Evolutionary conservation across 148 eudicot species (phyloP), one percentile per base, ranked within the genome.

Genomic region (Arctostaphylos glauca): DNA sequence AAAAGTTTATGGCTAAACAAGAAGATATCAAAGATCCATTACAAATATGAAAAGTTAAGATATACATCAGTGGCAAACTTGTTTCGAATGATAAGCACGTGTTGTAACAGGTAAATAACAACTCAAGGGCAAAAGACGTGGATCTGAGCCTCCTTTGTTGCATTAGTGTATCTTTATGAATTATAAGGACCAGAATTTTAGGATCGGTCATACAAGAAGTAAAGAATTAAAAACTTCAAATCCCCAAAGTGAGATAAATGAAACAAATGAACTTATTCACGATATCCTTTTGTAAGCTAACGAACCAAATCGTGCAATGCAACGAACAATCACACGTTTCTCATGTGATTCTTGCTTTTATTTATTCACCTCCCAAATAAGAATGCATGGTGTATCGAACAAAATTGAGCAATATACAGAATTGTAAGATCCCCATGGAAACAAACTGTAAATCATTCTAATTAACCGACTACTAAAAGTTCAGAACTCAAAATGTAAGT

Each of bases 401-500:
- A 60, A 60, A n/a, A n/a, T 62, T 9, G 8, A 62, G 68, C 10
- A 62, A 10, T 21, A 21, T 62, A 62, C 8, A 31, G 25, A 62
- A 62, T 16, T 58, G 64, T 21, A 58, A 0, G 64, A 58, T 19
- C 18, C 64, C 19, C 38, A 59, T 0, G 6, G 81, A n/a, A 52
- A 64, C 81, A 79, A 64, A 79, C 71, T 25, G 44, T 48, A 18
- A 9, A 6, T 60, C 66, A 62, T 79, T 62, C 4, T 43, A n/a
- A 38, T 19, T 44, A 59, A 58, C 38, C 67, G 23, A 76, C n/a
- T 54, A 77, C 12, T 18, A 73, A 46, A 73, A 12, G 54, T 52
- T 52, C 12, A 52, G 12, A 52, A 52, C 12, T 13, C 2, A 10
- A 52, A 13, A 52, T 47, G 41, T 46, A n/a, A n/a, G 47, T 12